phyloP scores from a whole-genome alignment of 2,329 filamentous ascomycete species.

The Parafenestella ontariensis region DNA sequence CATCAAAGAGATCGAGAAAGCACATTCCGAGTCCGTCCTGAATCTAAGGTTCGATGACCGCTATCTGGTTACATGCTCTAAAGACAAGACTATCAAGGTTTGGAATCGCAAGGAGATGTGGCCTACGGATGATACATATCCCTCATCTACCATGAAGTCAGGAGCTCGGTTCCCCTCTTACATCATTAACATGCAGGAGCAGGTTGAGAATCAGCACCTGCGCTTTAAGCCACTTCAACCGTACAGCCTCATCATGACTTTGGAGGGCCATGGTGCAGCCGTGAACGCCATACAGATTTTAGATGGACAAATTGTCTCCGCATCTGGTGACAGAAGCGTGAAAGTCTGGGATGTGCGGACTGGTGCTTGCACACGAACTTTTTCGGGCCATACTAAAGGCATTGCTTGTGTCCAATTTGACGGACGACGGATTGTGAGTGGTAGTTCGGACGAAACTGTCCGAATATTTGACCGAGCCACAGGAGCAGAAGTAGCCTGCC shows the following conservation, averaged over 20 bases:
- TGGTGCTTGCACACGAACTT: slow-evolving; percentile 76
- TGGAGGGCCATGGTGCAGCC: slow-evolving; percentile 86
- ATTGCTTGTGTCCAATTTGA: slow-evolving; percentile 99
- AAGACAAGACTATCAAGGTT: slow-evolving; percentile 95
- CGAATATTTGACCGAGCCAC: slow-evolving; percentile 91
- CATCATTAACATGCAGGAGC: slow-evolving; percentile 59
- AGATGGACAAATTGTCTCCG: slow-evolving; percentile 86
- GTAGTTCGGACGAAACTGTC: slow-evolving; percentile 94
- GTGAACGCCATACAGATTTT: slow-evolving; percentile 96
- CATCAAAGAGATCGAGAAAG: slow-evolving; percentile 75
- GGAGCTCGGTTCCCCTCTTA: slow-evolving; percentile 59
- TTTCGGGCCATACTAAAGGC: slow-evolving; percentile 88
- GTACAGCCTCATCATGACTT: slow-evolving; percentile 77
- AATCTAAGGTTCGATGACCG: slow-evolving; percentile 92
- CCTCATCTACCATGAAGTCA: slow-evolving; percentile 49
- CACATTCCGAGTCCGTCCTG: slow-evolving; percentile 88
- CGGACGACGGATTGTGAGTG: slow-evolving; percentile 89
- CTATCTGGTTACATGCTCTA: slow-evolving; percentile 94
- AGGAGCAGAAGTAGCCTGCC: slow-evolving; percentile 85
- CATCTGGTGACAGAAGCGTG: slow-evolving; percentile 90
- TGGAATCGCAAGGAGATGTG: slow-evolving; percentile 74
- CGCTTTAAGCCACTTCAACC: slow-evolving; percentile 66
- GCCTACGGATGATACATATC: slow-evolving; percentile 50
- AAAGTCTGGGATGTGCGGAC: slow-evolving; percentile 93
- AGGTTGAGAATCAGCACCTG: slow-evolving; percentile 47